Percentiles rank a stretch among this genome's conserved stretches.
Conservation (phyloP, 441 rosid genomes). For the Omphalea diandra region DNA sequence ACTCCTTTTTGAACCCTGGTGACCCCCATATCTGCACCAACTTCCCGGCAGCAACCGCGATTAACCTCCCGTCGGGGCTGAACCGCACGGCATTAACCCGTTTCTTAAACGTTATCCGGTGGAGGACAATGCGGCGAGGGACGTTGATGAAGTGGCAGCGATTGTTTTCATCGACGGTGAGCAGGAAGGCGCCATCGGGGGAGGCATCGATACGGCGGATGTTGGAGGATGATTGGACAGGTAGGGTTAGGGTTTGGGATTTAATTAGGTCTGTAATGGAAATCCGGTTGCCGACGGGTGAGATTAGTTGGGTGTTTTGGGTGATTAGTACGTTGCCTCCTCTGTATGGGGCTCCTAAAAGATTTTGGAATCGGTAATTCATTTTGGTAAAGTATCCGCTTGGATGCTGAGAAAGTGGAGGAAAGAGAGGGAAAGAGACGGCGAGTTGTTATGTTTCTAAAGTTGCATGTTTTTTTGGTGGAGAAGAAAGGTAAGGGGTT, state of each 20-base stretch:
- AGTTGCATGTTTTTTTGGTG: background rate
- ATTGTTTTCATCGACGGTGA: conserved; percentile 72
- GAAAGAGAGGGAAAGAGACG: background rate
- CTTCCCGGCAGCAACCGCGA: conserved; percentile 65
- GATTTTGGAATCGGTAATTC: conserved; percentile 57
- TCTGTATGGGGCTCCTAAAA: conserved; percentile 88
- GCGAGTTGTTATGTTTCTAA: background rate
- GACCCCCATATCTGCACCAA: conserved; percentile 81
- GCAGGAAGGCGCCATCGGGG: conserved; percentile 37
- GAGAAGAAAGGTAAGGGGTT: background rate
- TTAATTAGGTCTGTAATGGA: conserved; percentile 82
- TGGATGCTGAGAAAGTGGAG: conserved; percentile 18
- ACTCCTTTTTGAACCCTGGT: conserved; percentile 75
- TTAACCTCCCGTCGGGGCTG: conserved; percentile 69
- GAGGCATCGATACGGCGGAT: conserved; percentile 75
- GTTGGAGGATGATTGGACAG: conserved; percentile 70
- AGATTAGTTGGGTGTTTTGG: conserved; percentile 63
- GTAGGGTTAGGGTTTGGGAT: conserved; percentile 69
- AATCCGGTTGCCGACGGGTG: conserved; percentile 88
- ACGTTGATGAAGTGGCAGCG: conserved; percentile 84
- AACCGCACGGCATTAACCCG: conserved; percentile 59
- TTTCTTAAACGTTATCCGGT: conserved; percentile 62
- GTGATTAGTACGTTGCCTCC: conserved; percentile 77
- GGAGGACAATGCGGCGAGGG: conserved; percentile 69
- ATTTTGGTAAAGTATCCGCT: background rate